A percentile compares a stretch with the other conserved stretches of the same genome.
These are phyloP conservation scores for Penicillium ucsense DNA, from an alignment of 495 filamentous ascomycete genomes.

Conservation along the genomic window DNA sequence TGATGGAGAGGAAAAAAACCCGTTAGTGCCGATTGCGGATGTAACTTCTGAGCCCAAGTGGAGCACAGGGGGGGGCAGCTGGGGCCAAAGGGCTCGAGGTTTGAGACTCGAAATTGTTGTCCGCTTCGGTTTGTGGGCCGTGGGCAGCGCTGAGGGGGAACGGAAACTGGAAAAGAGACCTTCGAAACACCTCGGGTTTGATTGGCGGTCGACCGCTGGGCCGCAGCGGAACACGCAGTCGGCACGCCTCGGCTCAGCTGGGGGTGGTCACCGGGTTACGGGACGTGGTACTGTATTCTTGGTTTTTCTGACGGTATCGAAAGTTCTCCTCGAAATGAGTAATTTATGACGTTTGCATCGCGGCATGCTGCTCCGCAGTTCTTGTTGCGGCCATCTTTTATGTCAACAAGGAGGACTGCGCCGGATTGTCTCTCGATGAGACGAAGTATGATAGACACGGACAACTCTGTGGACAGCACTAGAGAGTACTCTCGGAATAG, in stretches of 20 bases:
- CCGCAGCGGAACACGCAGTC: constrained; percentile 47
- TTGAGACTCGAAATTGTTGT: constrained; percentile 13
- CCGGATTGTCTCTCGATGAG: no score
- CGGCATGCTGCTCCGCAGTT: constrained; percentile 3
- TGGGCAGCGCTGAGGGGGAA: neutral
- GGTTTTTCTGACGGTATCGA: neutral
- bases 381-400: neutral
- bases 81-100: constrained; percentile 6
- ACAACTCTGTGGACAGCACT: no score
- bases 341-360: constrained; percentile 37
- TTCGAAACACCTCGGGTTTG: constrained; percentile 19
- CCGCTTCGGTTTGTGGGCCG: constrained; percentile 22
- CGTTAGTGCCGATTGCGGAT: constrained; percentile 37
- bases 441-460: no score
- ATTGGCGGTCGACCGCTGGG: constrained; percentile 31
- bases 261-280: constrained; percentile 23
- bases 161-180: neutral
- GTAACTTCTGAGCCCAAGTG: constrained; percentile 19
- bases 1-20: constrained; percentile 16
- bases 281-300: neutral
- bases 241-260: constrained; percentile 43
- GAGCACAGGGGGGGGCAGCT: constrained; percentile 19
- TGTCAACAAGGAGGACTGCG: no score
- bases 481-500: no score
- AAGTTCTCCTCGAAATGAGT: neutral